A percentile compares a stretch with the other conserved stretches of the same genome.
Conservation (phyloP, 2,329 filamentous ascomycete genomes). For the Shiraia sp. region DNA sequence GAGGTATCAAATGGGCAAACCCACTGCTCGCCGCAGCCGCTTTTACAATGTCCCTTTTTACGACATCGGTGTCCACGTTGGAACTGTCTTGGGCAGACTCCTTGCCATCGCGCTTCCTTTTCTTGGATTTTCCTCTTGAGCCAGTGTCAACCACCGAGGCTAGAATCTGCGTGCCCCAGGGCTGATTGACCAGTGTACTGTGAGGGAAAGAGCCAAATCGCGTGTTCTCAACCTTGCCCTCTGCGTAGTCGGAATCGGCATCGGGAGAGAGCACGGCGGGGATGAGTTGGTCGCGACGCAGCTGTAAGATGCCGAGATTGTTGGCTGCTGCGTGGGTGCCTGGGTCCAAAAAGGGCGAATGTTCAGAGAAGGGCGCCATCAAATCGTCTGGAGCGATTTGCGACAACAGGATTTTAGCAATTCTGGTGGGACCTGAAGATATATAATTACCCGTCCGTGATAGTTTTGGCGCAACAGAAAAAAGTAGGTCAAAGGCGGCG, state of each 20-base stretch:
- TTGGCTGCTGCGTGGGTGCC: conserved; percentile 64
- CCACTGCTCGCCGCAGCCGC: conserved; percentile 62
- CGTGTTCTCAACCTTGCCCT: conserved; percentile 72
- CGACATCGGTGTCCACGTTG: conserved; percentile 30
- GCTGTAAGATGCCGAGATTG: conserved; percentile 79
- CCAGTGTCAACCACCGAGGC: conserved; percentile 91
- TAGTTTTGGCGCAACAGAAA: no score
- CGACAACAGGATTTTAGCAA: no score
- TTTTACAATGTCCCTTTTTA: conserved; percentile 36
- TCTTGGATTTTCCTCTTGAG: conserved; percentile 68
- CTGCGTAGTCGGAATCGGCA: conserved; percentile 47
- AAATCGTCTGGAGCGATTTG: conserved; percentile 9
- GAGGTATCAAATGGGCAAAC: conserved; percentile 77
- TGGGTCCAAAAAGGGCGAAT: conserved; percentile 79
- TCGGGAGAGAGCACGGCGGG: conserved; percentile 63
- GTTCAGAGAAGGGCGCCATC: neutral
- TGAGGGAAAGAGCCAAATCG: conserved; percentile 78
- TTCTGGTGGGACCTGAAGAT: no score
- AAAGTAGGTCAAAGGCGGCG: no score
- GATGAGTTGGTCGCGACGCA: conserved; percentile 83
- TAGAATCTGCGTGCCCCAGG: conserved; percentile 90
- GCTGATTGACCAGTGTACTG: conserved; percentile 63
- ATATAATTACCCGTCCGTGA: no score
- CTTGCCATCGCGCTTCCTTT: conserved; percentile 53
- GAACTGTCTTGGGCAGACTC: conserved; percentile 28